These are phyloP conservation scores for Lactifluus rugatus DNA, from an alignment of 768 basidiomycete species.

Conservation along the genomic window DNA sequence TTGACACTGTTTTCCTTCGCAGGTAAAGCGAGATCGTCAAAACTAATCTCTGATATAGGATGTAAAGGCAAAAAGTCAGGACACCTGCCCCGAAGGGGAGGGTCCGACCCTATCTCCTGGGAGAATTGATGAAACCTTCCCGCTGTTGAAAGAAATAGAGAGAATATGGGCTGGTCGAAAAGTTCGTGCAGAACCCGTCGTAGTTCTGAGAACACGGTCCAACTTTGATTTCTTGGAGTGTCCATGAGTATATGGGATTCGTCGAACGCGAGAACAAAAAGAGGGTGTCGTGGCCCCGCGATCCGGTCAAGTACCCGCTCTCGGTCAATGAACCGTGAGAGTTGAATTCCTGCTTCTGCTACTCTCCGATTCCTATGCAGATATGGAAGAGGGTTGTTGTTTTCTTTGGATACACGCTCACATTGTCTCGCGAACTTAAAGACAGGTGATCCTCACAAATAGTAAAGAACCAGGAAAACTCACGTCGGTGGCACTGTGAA, in stretches of 20 bases:
- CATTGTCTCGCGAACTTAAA: too few relatives aligned
- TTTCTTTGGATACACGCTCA: not conserved
- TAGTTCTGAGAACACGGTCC: not conserved
- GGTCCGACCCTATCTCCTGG: not conserved
- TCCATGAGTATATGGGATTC: not conserved
- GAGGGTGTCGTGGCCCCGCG: not conserved
- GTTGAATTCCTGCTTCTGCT: not conserved
- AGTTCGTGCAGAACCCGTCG: not conserved
- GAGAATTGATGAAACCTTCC: not conserved
- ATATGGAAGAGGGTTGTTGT: not conserved
- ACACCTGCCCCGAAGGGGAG: not conserved
- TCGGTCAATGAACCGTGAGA: not conserved
- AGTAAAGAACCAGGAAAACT: too few relatives aligned
- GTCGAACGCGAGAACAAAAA: not conserved
- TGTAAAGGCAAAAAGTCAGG: too few relatives aligned
- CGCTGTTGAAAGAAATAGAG: not conserved
- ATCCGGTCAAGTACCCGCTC: not conserved
- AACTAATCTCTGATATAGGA: not conserved
- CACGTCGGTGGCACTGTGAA: too few relatives aligned
- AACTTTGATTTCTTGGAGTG: accelerated
- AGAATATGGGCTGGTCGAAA: not conserved
- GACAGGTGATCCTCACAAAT: too few relatives aligned
- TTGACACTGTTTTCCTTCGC: not conserved
- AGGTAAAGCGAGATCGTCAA: not conserved
- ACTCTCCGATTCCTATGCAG: not conserved